Percentiles rank a stretch among this genome's conserved stretches.
Evolutionary conservation across 2,329 filamentous ascomycete genomes (phyloP).

Genomic region (Blumeria graminis): DNA sequence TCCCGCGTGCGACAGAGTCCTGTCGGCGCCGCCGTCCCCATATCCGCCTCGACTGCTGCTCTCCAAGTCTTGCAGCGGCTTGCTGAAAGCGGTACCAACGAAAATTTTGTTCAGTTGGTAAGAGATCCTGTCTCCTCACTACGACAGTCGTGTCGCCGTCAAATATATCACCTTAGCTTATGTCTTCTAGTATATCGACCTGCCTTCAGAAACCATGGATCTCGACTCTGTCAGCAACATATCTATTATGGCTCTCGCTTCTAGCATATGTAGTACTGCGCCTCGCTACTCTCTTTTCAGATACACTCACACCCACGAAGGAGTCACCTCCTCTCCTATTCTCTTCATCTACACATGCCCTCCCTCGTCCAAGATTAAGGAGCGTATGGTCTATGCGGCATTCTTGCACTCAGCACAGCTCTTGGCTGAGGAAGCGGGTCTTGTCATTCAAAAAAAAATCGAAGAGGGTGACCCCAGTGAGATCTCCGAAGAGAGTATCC

Average conservation of each 20-base stretch:
- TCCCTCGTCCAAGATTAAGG: conserved; percentile 47
- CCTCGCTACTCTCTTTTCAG: conserved; percentile 62
- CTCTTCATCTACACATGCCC: conserved; percentile 73
- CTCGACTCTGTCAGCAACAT: conserved; percentile 29
- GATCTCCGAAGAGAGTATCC: conserved; percentile 40
- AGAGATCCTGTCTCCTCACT: conserved; percentile 11
- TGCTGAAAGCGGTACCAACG: conserved; percentile 22
- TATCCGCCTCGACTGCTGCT: conserved; percentile 26
- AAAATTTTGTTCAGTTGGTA: conserved; percentile 39
- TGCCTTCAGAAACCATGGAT: conserved; percentile 42
- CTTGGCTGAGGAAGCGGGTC: conserved; percentile 38
- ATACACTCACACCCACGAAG: conserved; percentile 32
- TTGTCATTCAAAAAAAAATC: conserved; percentile 46
- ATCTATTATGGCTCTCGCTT: conserved; percentile 31
- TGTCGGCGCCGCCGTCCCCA: conserved; percentile 20
- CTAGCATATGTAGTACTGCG: conserved; percentile 37
- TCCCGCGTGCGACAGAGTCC: conserved; percentile 31
- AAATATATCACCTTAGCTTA: not conserved
- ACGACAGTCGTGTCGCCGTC: not conserved
- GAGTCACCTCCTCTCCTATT: conserved; percentile 29
- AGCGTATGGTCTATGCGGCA: conserved; percentile 62
- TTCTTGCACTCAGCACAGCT: conserved; percentile 43
- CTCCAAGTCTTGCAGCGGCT: conserved; percentile 31
- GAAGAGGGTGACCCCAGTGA: conserved; percentile 44
- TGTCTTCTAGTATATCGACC: conserved; percentile 39